Percentiles rank a stretch among this genome's conserved stretches.
Evolutionary conservation across 345 rosid genomes (phyloP).

Genomic region (Salix caprea): DNA sequence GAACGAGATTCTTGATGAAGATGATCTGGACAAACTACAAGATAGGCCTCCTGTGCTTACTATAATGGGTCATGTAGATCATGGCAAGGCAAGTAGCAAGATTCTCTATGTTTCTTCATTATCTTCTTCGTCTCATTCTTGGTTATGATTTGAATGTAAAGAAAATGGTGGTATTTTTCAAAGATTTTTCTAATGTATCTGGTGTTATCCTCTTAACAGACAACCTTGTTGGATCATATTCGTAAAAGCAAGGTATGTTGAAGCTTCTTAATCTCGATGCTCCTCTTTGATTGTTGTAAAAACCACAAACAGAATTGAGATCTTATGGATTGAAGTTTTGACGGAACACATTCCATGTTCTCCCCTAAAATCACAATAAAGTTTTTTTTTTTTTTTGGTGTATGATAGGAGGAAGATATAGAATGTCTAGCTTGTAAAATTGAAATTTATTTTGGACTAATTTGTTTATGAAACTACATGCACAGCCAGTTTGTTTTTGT

Average conservation of each 20-base stretch:
- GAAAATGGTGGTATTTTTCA: not conserved
- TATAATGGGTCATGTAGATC: conserved; percentile 99
- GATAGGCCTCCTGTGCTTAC: conserved; percentile 97
- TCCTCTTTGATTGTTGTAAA: conserved; percentile 1
- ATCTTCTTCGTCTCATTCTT: not conserved
- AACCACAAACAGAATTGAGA: not conserved
- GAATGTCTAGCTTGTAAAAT: not conserved
- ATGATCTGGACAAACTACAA: conserved; percentile 80
- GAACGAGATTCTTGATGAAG: conserved; percentile 76
- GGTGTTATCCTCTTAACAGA: conserved; percentile 49
- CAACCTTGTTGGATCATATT: conserved; percentile 88
- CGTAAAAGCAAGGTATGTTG: conserved; percentile 84
- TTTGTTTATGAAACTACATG: conserved; percentile 4
- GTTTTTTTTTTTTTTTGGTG: not conserved
- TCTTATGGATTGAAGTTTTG: not conserved
- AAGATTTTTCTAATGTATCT: conserved; percentile 31
- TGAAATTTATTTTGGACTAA: conserved; percentile 3
- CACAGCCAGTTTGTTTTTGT: too few relatives aligned
- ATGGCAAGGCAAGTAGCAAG: conserved; percentile 67
- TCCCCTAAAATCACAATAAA: not conserved
- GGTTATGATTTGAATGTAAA: not conserved
- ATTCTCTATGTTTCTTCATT: not conserved
- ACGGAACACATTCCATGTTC: not conserved
- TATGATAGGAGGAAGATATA: not conserved
- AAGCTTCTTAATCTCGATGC: conserved; percentile 12